Percentiles rank a stretch among this genome's conserved stretches.
Conservation (phyloP, 495 filamentous ascomycete genomes). For the Penicillium tannophilum region DNA sequence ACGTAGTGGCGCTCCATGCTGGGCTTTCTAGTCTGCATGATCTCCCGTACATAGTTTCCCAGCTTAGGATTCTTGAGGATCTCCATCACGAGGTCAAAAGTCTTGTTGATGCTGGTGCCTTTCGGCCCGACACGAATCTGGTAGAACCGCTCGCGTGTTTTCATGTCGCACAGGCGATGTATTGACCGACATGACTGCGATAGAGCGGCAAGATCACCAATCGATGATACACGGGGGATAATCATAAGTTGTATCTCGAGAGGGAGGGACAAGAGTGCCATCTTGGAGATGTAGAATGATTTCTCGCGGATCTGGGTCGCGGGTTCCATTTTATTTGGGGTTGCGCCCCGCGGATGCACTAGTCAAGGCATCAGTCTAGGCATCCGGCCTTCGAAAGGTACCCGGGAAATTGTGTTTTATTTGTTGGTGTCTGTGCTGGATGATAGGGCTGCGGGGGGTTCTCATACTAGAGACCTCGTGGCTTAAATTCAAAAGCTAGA, state of each 20-base stretch:
- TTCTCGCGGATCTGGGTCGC: too few relatives aligned
- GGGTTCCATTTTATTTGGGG: too few relatives aligned
- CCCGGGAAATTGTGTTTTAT: too few relatives aligned
- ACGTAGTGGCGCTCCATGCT: neutral
- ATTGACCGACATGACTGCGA: slow-evolving; percentile 25
- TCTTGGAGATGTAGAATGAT: neutral
- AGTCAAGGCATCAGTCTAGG: too few relatives aligned
- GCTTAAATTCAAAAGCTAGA: too few relatives aligned
- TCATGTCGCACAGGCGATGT: slow-evolving; percentile 28
- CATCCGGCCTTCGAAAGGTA: too few relatives aligned
- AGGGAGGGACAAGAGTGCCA: slow-evolving; percentile 17
- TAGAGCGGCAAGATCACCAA: slow-evolving; percentile 27
- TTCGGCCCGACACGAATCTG: slow-evolving; percentile 11
- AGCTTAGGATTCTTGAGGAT: neutral
- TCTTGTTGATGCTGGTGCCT: neutral
- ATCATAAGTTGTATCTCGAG: slow-evolving; percentile 16
- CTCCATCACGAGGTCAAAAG: neutral
- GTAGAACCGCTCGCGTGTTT: slow-evolving; percentile 21
- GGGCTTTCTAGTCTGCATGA: neutral
- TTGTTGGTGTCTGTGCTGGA: too few relatives aligned
- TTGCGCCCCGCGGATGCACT: too few relatives aligned
- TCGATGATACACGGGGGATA: slow-evolving; percentile 22
- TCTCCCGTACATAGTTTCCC: neutral
- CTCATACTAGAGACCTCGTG: too few relatives aligned
- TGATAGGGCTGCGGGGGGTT: too few relatives aligned